These are phyloP conservation scores for Globisporangium echinulatum DNA, from an alignment of 352 stramenopile genomes.

Conservation along the genomic window DNA sequence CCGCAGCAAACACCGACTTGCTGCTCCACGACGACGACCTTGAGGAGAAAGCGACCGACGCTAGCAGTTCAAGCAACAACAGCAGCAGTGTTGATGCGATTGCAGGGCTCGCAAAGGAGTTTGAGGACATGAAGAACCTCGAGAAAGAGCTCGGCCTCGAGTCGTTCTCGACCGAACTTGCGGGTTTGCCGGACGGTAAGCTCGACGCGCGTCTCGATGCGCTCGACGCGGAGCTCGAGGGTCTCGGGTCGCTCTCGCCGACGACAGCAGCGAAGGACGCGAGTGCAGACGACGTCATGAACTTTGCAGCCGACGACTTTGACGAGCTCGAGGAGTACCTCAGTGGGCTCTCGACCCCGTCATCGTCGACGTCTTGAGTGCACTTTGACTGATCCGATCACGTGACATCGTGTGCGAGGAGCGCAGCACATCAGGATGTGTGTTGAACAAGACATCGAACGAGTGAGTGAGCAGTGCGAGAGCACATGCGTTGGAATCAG, in stretches of 20 bases:
- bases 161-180: constrained; percentile 42
- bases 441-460: no score
- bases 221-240: constrained; percentile 71
- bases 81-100: constrained; percentile 24
- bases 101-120: constrained; percentile 54
- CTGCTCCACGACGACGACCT: constrained; percentile 19
- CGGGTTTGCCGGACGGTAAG: constrained; percentile 36
- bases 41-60: constrained; percentile 36
- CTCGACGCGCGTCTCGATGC: constrained; percentile 57
- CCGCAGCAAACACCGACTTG: constrained; percentile 20
- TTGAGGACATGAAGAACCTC: constrained; percentile 78
- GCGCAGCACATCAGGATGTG: no score
- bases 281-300: constrained; percentile 59
- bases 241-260: constrained; percentile 33
- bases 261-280: constrained; percentile 32
- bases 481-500: no score
- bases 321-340: constrained; percentile 86
- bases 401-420: background rate
- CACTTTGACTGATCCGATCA: background rate
- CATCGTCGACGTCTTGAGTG: constrained; percentile 8
- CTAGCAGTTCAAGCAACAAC: constrained; percentile 1
- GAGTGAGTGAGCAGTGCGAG: no score
- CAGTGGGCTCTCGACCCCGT: constrained; percentile 59
- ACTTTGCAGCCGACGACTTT: constrained; percentile 85
- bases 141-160: constrained; percentile 80